Evolutionary conservation across 345 rosid genomes (phyloP), one percentile per base, ranked within the genome.

Genomic region (Pugionium cornutum): DNA sequence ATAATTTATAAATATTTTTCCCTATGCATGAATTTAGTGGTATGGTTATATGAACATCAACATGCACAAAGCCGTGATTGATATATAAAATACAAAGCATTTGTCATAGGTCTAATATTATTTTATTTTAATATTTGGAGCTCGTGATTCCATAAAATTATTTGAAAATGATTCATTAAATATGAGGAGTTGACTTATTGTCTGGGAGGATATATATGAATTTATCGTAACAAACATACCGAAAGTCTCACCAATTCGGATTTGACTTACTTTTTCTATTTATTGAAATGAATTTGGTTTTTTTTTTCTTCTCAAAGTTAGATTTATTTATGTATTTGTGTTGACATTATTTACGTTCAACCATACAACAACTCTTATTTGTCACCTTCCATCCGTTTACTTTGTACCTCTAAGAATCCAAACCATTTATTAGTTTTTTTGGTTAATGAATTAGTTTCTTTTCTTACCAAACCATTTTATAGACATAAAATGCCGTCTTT

Each of bases 271-370:
- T 37, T 53, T 52, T 1, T 58, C 1, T 64, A 49, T 40, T 32
- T 32, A 27, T 25, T 28, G n/a, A 42, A 18, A 43, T 43, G 6
- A 42, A 63, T 18, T 18, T 18, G 18, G 18, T 18, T 28, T 2
- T 28, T 2, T 28, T 5, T 11, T 60, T 1, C 40, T 7, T 5
- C 9, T 49, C 27, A 7, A n/a, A 7, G 4, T 28, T 39, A 26
- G 8, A 8, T 4, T 42, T 29, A 32, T 49, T 68, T 39, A 31
- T 53, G 30, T 53, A 4, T 18, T 50, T 27, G 3, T 53, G 58
- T 55, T 71, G 75, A 71, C 75, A 63, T 63, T 64, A 71, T 39
- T 63, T 70, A 63, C 63, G 64, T 63, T 71, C 69, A 63, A 71
- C 75, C 58, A 64, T 27, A 55, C 69, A 71, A 63, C 75, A 63